Evolutionary conservation across 345 rosid genomes (phyloP).

Genomic region (Eucalyptus regnans): DNA sequence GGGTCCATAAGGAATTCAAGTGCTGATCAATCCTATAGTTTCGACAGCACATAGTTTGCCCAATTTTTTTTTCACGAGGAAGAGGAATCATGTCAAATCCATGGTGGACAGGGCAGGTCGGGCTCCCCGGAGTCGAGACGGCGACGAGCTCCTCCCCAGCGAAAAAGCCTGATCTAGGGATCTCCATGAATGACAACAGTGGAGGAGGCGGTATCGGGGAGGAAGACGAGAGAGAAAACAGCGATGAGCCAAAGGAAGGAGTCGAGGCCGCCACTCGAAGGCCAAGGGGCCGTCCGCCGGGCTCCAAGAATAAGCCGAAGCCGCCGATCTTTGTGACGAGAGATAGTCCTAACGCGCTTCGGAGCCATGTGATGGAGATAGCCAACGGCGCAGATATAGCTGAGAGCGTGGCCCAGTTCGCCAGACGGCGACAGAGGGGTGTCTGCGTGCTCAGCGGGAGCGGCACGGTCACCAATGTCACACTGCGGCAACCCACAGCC

Average conservation of each 20-base stretch:
- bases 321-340: conserved; percentile 49
- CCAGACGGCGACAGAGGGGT: conserved; percentile 42
- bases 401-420: conserved; percentile 41
- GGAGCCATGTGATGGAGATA: conserved; percentile 52
- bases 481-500: conserved; percentile 41
- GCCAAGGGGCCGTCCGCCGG: conserved; percentile 46
- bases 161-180: conserved; percentile 17
- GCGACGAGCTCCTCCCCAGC: conserved; percentile 11
- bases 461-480: conserved; percentile 41
- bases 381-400: conserved; percentile 42
- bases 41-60: background rate
- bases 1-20: background rate
- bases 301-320: conserved; percentile 48
- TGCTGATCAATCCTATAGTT: background rate
- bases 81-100: conserved; percentile 49
- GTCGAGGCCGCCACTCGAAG: conserved; percentile 30
- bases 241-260: conserved; percentile 45
- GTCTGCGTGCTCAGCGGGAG: conserved; percentile 50
- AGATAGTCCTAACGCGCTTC: conserved; percentile 52
- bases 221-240: conserved; percentile 25
- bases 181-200: conserved; percentile 8
- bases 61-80: background rate
- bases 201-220: conserved; percentile 6
- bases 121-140: conserved; percentile 26
- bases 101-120: conserved; percentile 47